These are phyloP conservation scores for Suillus bovinus DNA, from an alignment of 768 basidiomycete genomes.

Conservation along the genomic window DNA sequence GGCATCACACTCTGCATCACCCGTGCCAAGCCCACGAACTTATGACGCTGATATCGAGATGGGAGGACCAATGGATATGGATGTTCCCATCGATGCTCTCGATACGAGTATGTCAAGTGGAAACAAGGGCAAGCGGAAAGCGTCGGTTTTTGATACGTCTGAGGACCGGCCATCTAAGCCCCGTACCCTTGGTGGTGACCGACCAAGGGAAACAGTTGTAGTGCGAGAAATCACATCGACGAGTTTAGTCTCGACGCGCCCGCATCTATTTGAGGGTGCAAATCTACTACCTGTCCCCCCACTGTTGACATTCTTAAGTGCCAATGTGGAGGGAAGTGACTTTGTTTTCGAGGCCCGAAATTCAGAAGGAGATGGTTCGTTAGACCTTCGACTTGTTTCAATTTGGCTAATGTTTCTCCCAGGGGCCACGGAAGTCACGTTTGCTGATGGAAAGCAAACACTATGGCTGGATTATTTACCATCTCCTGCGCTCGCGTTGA, in stretches of 20 bases:
- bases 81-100: constrained; percentile 54
- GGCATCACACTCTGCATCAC: constrained; percentile 41
- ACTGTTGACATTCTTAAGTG: constrained; percentile 58
- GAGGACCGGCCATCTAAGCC: constrained; percentile 39
- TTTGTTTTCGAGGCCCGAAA: constrained; percentile 80
- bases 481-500: constrained; percentile 64
- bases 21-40: constrained; percentile 49
- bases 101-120: constrained; percentile 35
- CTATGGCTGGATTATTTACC: constrained; percentile 92
- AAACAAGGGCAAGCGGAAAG: constrained; percentile 53
- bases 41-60: constrained; percentile 44
- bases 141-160: constrained; percentile 40
- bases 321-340: constrained; percentile 63
- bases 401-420: constrained; percentile 1
- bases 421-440: constrained; percentile 72
- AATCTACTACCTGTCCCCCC: constrained; percentile 47
- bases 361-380: constrained; percentile 61
- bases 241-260: constrained; percentile 16
- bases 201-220: constrained; percentile 47
- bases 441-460: constrained; percentile 63
- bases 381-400: neutral
- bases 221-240: constrained; percentile 53
- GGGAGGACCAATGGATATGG: constrained; percentile 51
- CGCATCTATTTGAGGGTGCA: constrained; percentile 21
- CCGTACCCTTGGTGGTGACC: constrained; percentile 72